Conservation (phyloP, 345 rosid species). For the Eucalyptus cloeziana region DNA sequence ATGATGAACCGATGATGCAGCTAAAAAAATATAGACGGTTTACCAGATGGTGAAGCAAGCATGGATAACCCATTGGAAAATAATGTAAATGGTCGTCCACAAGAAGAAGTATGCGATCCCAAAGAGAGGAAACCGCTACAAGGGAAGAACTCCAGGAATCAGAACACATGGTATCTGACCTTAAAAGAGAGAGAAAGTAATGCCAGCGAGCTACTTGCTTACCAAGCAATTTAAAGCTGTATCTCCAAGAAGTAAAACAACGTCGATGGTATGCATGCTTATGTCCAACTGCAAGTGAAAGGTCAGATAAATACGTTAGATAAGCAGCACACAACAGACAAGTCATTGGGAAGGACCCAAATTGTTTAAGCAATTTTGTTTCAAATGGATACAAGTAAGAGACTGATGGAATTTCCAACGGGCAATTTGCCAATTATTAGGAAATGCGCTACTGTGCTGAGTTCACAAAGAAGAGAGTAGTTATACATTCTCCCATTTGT, state of each 20-base stretch:
- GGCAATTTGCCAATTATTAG: neutral
- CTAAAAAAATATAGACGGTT: neutral
- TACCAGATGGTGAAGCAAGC: conserved; percentile 60
- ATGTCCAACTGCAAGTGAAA: conserved; percentile 44
- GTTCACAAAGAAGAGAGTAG: neutral
- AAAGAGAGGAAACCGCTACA: conserved; percentile 79
- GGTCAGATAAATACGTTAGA: neutral
- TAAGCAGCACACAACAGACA: neutral
- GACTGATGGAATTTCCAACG: neutral
- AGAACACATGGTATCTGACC: neutral
- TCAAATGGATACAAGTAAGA: neutral
- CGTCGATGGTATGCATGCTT: conserved; percentile 79
- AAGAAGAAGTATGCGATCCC: conserved; percentile 79
- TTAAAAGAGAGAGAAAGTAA: neutral
- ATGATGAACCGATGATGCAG: neutral
- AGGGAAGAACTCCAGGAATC: neutral
- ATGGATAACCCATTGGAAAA: conserved; percentile 85
- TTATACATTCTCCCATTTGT: neutral
- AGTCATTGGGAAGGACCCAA: neutral
- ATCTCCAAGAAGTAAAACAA: conserved; percentile 68
- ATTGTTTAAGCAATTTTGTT: neutral
- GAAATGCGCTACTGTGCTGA: neutral
- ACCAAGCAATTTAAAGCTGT: conserved; percentile 78
- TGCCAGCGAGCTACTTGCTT: neutral
- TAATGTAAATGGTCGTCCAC: conserved; percentile 70